Evolutionary conservation across 306 rosid genomes (phyloP).

Genomic region (Psophocarpus tetragonolobus): DNA sequence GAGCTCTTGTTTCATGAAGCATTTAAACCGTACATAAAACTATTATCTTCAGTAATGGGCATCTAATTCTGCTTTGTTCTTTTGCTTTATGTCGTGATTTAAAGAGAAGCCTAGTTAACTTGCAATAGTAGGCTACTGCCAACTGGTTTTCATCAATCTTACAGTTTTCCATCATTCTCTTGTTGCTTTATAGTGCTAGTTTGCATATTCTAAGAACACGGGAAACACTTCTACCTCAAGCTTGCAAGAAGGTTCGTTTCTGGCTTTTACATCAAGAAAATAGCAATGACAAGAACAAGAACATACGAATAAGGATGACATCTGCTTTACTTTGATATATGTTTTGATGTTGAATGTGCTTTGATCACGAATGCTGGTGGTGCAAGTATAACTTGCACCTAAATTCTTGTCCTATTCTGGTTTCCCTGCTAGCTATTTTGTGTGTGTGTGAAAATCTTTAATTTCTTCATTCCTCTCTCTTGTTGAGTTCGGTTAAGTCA

Average conservation of each 20-base stretch:
- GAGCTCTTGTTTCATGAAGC: conserved; percentile 8
- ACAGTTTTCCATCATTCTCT: conserved; percentile 21
- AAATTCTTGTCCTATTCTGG: conserved; percentile 4
- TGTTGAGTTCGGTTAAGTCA: conserved; percentile 29
- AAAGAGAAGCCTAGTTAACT: conserved; percentile 35
- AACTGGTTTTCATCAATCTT: conserved; percentile 18
- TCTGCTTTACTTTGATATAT: not conserved
- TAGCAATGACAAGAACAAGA: conserved; percentile 10
- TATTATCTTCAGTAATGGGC: conserved; percentile 24
- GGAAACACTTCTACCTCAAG: conserved; percentile 28
- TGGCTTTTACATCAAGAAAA: not conserved
- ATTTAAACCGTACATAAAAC: conserved; percentile 16
- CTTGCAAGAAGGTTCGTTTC: conserved; percentile 32
- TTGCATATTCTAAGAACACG: conserved; percentile 17
- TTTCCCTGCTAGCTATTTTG: conserved; percentile 15
- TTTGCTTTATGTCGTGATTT: conserved; percentile 38
- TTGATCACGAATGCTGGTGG: conserved; percentile 15
- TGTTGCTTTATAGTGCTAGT: conserved; percentile 27
- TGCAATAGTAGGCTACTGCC: conserved; percentile 31
- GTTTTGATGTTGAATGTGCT: conserved; percentile 3
- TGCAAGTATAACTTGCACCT: conserved; percentile 17
- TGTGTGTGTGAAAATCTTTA: not conserved
- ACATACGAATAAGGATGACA: not conserved
- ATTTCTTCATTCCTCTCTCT: not conserved
- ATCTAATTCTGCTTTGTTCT: conserved; percentile 41